Percentiles rank a stretch among this genome's conserved stretches.
phyloP scores from a whole-genome alignment of 177 flowering plant species.

The Telopea speciosissima region DNA sequence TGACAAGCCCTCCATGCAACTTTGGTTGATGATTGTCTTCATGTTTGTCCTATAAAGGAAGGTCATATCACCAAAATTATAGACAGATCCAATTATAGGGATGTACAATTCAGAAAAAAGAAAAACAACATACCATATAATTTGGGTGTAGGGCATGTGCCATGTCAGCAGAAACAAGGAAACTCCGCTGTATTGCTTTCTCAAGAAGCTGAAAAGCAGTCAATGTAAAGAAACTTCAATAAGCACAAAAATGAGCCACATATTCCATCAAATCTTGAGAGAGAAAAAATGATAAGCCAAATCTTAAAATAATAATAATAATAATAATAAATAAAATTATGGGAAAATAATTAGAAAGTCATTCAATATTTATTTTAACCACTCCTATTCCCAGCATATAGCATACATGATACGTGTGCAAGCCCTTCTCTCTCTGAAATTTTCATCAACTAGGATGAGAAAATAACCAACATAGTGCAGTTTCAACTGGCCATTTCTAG shows the following conservation, averaged over 20 bases:
- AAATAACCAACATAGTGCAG: too few relatives aligned
- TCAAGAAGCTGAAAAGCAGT: constrained; percentile 46
- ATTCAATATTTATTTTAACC: not conserved
- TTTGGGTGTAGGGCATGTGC: constrained; percentile 98
- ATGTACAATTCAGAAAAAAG: not conserved
- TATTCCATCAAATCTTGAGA: not conserved
- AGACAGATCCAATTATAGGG: not conserved
- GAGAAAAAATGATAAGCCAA: not conserved
- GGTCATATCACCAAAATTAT: not conserved
- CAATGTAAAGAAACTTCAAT: constrained; percentile 5
- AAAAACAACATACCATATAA: constrained; percentile 55
- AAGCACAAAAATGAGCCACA: not conserved
- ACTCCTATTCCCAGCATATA: not conserved
- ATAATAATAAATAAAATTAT: too few relatives aligned
- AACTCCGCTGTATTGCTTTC: constrained; percentile 85
- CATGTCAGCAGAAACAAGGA: constrained; percentile 97
- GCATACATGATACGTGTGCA: not conserved
- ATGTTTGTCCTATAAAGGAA: constrained; percentile 68
- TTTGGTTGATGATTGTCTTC: constrained; percentile 96
- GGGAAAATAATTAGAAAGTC: not conserved
- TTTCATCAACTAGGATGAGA: too few relatives aligned
- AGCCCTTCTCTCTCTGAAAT: not conserved
- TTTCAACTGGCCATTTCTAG: too few relatives aligned
- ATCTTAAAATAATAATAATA: too few relatives aligned
- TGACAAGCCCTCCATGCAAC: constrained; percentile 92